A percentile compares a stretch with the other conserved stretches of the same genome.
phyloP scores from a whole-genome alignment of 805 yeast species.

The Starmerella stellata region DNA sequence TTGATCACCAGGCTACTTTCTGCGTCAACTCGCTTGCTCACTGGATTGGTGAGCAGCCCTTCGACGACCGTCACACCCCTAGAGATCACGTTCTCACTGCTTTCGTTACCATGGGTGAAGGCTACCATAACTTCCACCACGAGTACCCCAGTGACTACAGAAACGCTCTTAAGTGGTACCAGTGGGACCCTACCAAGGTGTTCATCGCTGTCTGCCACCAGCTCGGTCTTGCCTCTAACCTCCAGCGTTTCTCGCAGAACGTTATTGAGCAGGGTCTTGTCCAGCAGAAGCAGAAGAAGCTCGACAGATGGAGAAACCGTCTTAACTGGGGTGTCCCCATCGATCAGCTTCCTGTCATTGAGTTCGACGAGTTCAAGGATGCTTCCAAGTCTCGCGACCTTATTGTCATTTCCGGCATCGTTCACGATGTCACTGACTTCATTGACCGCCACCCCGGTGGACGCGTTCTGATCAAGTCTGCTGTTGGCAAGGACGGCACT shows the following conservation, averaged over 20 bases:
- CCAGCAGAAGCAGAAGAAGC: constrained; percentile 63
- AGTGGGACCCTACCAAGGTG: constrained; percentile 80
- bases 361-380: constrained; percentile 35
- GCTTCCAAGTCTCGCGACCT: constrained; percentile 40
- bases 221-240: constrained; percentile 41
- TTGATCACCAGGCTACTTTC: constrained; percentile 65
- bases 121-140: constrained; percentile 84
- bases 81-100: constrained; percentile 47
- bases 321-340: constrained; percentile 92
- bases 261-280: constrained; percentile 54
- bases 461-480: constrained; percentile 50
- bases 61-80: constrained; percentile 56
- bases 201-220: constrained; percentile 34
- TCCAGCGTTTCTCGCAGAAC: constrained; percentile 39
- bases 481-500: constrained; percentile 86
- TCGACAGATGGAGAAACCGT: constrained; percentile 58
- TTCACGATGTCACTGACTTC: constrained; percentile 84
- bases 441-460: constrained; percentile 93
- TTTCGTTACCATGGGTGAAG: constrained; percentile 69
- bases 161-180: constrained; percentile 50
- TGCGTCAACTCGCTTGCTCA: constrained; percentile 74
- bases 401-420: constrained; percentile 75
- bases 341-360: constrained; percentile 58
- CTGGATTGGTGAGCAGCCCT: constrained; percentile 53
- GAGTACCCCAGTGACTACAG: constrained; percentile 87